A percentile compares a stretch with the other conserved stretches of the same genome.
These are phyloP conservation scores for Eruca vesicaria DNA, from an alignment of 441 rosid species.

Conservation along the genomic window DNA sequence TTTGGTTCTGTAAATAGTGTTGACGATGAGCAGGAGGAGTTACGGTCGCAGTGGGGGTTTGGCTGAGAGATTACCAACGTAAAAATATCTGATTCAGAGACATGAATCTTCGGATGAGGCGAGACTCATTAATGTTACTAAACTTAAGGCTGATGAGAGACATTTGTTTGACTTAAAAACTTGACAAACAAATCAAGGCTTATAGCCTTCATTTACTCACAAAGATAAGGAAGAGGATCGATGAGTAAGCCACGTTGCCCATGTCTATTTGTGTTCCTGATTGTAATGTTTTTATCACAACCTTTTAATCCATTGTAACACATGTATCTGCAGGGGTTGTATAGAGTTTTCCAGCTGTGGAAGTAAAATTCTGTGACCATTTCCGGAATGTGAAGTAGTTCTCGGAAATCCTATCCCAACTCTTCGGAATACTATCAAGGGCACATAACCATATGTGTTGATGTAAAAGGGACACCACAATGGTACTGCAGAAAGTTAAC, in stretches of 20 bases:
- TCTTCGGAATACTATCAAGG: conserved; percentile 48
- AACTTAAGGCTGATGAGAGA: conserved; percentile 52
- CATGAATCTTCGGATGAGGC: conserved; percentile 24
- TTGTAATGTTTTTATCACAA: background rate
- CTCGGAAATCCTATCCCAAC: conserved; percentile 61
- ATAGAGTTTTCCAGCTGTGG: conserved; percentile 50
- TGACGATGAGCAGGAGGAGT: conserved; percentile 33
- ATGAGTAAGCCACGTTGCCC: conserved; percentile 43
- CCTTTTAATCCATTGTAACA: background rate
- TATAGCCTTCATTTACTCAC: conserved; percentile 47
- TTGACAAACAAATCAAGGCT: background rate
- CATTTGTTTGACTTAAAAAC: conserved; percentile 12
- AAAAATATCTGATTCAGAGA: conserved; percentile 33
- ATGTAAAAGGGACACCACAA: too few relatives aligned
- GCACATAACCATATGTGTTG: too few relatives aligned
- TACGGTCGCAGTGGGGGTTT: conserved; percentile 52
- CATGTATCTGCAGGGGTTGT: conserved; percentile 39
- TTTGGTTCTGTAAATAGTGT: conserved; percentile 16
- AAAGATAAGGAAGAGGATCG: conserved; percentile 54
- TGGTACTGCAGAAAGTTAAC: too few relatives aligned
- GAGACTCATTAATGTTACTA: conserved; percentile 42
- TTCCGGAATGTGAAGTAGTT: conserved; percentile 44
- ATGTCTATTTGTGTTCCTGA: background rate
- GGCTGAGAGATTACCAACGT: conserved; percentile 57
- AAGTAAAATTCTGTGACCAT: conserved; percentile 53